Evolutionary conservation across 2,329 filamentous ascomycete species (phyloP), one percentile per base, ranked within the genome.

Genomic region (Cladophialophora bantiana): DNA sequence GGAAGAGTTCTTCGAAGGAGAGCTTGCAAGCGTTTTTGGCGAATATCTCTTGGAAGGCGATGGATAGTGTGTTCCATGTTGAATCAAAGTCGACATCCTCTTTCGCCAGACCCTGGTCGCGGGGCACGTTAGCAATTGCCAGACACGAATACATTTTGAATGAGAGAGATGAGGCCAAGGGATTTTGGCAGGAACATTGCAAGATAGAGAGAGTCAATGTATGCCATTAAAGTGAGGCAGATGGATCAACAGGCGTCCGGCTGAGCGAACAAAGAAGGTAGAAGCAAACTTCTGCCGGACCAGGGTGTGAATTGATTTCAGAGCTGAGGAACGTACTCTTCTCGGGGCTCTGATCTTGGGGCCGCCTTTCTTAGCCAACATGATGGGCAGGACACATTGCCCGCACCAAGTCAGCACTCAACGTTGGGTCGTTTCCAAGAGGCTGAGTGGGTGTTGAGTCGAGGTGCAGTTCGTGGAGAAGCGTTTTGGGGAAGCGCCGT

Each of bases 1-100:
- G 90, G 80, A 99, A 99, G 0, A 99, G 86, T 75, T 96, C 91
- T 78, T 99, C 95, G 81, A 97, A 99, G 0, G 94, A 97, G 2
- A 99, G 86, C 15, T 86, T 85, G 9, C 93, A 96, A 67, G 93
- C 93, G 77, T 96, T 95, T 77, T 96, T 94, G 65, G 89, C 91
- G 80, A 98, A 94, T 59, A 99, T 98, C 75, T 97, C 92, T 64
- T 83, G 84, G 60, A 99, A 86, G 3, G 94, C 93, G 56, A 88
- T 85, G 54, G 89, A 84, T 7, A 99, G 86, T 53, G 88, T 87
- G 13, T 84, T 83, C 95, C 95, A 99, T 73, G 89, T 91, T 2
- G 86, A 83, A n/a, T 97, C 91, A 76, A 97, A 97, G 71, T 96
- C 92, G 73, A 90, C 84, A 9, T 85, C 83, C 71, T 90, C 88